A percentile compares a stretch with the other conserved stretches of the same genome.
Conservation (phyloP, 768 basidiomycete genomes). For the Trametes coccinea region DNA sequence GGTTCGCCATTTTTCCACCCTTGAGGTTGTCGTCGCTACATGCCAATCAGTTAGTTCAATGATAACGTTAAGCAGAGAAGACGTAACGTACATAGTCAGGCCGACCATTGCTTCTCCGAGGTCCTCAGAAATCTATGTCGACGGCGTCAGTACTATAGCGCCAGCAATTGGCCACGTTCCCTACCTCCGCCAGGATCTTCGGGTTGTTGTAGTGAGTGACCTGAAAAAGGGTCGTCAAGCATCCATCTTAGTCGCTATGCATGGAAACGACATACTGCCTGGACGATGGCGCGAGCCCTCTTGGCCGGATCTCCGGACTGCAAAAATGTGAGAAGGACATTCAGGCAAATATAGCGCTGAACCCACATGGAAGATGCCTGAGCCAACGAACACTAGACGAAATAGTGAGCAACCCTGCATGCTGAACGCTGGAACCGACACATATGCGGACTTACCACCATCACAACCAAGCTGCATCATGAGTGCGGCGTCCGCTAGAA, state of each 20-base stretch:
- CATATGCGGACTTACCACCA: conserved; percentile 62
- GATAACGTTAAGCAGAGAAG: not conserved
- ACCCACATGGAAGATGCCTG: conserved; percentile 91
- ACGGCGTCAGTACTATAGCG: not conserved
- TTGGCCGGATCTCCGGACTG: conserved; percentile 93
- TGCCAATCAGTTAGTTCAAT: conserved; percentile 2
- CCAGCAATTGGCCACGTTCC: conserved; percentile 5
- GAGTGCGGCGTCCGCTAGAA: conserved; percentile 85
- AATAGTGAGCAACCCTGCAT: not conserved
- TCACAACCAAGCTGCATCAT: conserved; percentile 99
- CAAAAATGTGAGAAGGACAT: not conserved
- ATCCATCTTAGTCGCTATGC: not conserved
- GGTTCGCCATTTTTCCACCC: conserved; percentile 67
- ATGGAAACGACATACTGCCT: conserved; percentile 61
- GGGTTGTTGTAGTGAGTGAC: conserved; percentile 96
- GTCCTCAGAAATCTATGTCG: conserved; percentile 68
- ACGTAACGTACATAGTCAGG: conserved; percentile 71
- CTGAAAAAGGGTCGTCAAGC: conserved; percentile 33
- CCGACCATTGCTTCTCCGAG: conserved; percentile 94
- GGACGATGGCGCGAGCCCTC: conserved; percentile 92
- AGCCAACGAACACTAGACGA: conserved; percentile 88
- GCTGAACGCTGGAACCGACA: conserved; percentile 5
- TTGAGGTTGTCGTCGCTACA: conserved; percentile 63
- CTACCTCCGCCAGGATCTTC: conserved; percentile 84
- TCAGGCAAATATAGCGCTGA: not conserved